phyloP scores from a whole-genome alignment of 129 eudicot genomes.

The Chrysanthemum makinoi region DNA sequence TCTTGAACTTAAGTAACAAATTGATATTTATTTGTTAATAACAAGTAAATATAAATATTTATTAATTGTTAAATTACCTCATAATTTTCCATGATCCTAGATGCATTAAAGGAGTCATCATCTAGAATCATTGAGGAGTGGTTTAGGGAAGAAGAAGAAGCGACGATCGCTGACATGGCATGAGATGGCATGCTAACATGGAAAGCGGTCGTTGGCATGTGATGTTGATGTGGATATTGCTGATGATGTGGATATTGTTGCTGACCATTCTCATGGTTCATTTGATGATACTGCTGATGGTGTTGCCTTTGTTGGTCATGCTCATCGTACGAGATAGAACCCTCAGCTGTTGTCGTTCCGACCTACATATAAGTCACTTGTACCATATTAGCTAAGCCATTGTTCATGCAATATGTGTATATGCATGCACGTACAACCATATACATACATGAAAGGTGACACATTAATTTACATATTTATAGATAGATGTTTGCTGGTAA shows the following conservation, averaged over 20 bases:
- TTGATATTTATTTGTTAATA: too few relatives aligned
- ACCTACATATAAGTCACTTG: constrained; percentile 41
- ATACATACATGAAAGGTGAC: constrained; percentile 17
- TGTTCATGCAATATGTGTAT: constrained; percentile 7
- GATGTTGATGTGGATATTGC: constrained; percentile 47
- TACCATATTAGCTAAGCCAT: constrained; percentile 1
- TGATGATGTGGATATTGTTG: constrained; percentile 53
- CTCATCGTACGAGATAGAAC: constrained; percentile 62
- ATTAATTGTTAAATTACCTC: constrained; percentile 46
- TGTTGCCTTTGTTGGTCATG: constrained; percentile 50
- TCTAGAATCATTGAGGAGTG: constrained; percentile 64
- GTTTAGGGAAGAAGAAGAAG: constrained; percentile 59
- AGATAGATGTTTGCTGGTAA: constrained; percentile 27
- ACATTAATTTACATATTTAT: constrained; percentile 6
- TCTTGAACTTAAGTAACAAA: too few relatives aligned
- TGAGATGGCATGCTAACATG: constrained; percentile 76
- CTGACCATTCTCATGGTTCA: constrained; percentile 43
- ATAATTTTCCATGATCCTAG: constrained; percentile 64
- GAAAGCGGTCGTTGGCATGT: constrained; percentile 49
- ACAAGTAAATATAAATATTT: too few relatives aligned
- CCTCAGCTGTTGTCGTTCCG: constrained; percentile 64
- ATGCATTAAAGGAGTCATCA: constrained; percentile 72
- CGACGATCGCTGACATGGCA: constrained; percentile 57
- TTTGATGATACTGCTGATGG: constrained; percentile 38
- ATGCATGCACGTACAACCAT: constrained; percentile 16